Base-by-base conservation (phyloP, 495 filamentous ascomycete genomes). In the Talaromyces borbonicus region DNA sequence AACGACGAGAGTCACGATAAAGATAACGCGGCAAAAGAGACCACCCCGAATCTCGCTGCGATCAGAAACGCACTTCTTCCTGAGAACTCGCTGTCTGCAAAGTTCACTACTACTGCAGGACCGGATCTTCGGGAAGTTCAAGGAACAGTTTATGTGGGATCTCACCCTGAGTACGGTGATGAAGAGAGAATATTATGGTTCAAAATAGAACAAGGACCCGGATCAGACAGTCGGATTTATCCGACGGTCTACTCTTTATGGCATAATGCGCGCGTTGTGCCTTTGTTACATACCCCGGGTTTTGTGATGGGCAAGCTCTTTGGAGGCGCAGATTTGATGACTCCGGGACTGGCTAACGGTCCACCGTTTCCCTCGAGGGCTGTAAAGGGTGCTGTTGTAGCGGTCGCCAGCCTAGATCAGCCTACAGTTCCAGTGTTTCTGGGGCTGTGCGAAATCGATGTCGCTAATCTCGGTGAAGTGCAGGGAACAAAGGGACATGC, bases 301-400 rank as follows among this genome's bases (percentile, higher is more conserved):
- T 57, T 77, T 23, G 83, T 85, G 3, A 69, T 87, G 52, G 59
- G 69, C 41, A 85, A 84, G 58, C 62, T 87, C 4, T 72, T 68
- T 26, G 65, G 70, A 5, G 83, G 83, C 4, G 81, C 83, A 2
- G 81, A 84, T 59, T 60, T 87, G n/a, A 87, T 87, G 83, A 85
- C 75, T 1, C 83, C 83, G 1, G 83, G 83, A 20, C 63, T 87
- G 8, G 78, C 80, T 5, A 70, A 77, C 32, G 81, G 83, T 14
- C 83, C 83, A 4, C 83, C 83, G 0, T 87, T 86, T 53, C 79
- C 82, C 0, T 46, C 57, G 23, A 65, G 63, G 16, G 83, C 83
- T 8, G 76, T 71, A 14, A 78, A 80, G 58, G 79, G 73, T 2
- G 65, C 75, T 2, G 61, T 84, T 23, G 79, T 83, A 19, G 80